phyloP scores from a whole-genome alignment of 306 rosid genomes.

The Dryas alaskensis region DNA sequence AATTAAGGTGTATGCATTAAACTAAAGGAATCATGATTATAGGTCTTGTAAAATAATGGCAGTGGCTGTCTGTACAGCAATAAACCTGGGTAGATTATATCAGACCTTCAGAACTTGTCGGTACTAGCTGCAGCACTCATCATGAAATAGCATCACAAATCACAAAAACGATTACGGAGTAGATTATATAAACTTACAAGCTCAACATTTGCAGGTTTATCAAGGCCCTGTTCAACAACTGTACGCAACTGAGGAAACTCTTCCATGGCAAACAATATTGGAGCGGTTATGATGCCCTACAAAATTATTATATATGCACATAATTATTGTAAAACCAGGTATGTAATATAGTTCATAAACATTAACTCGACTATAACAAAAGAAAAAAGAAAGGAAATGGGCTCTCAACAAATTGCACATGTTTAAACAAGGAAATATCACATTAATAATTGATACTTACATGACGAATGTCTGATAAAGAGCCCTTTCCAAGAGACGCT shows the following conservation, averaged over 20 bases:
- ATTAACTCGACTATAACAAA: not conserved
- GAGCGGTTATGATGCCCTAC: constrained; percentile 94
- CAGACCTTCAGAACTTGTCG: not conserved
- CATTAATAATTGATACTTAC: constrained; percentile 44
- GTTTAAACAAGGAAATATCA: constrained; percentile 13
- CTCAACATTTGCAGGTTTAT: constrained; percentile 64
- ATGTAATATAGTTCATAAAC: not conserved
- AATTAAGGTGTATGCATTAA: not conserved
- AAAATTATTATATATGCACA: constrained; percentile 15
- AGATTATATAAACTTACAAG: constrained; percentile 52
- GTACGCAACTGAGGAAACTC: constrained; percentile 84
- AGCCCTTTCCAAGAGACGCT: constrained; percentile 93
- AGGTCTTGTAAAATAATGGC: no score
- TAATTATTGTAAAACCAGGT: constrained; percentile 5
- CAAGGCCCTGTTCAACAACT: constrained; percentile 69
- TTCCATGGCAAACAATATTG: constrained; percentile 90
- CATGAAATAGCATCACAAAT: not conserved
- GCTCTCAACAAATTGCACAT: no score
- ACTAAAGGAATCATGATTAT: not conserved
- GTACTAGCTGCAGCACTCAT: not conserved
- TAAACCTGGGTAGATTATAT: not conserved
- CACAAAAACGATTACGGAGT: not conserved
- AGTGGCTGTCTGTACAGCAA: no score
- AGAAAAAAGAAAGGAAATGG: not conserved
- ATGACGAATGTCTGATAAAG: constrained; percentile 77